phyloP scores from a whole-genome alignment of 257 asterid species.

The Mentha longifolia region DNA sequence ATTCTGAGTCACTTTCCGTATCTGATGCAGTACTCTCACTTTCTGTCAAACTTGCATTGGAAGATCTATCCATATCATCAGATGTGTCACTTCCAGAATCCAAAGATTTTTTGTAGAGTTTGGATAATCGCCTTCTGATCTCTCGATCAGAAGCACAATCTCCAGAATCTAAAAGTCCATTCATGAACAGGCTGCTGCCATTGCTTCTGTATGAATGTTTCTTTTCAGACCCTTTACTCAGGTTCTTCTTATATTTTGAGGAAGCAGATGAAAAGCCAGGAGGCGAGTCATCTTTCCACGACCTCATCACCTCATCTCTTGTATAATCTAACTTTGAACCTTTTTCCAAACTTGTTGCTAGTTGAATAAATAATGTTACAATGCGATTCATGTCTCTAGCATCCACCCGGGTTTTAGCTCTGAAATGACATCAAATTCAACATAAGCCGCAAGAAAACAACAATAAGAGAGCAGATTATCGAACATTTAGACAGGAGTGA shows the following conservation, averaged over 20 bases:
- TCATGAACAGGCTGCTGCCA: conserved; percentile 51
- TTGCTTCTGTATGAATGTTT: conserved; percentile 65
- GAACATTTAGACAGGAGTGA: neutral
- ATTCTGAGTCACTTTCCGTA: conserved; percentile 81
- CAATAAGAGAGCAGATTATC: conserved; percentile 14
- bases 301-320: conserved; percentile 60
- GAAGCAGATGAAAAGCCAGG: conserved; percentile 79
- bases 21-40: conserved; percentile 83
- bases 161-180: conserved; percentile 68
- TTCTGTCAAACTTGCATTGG: conserved; percentile 66
- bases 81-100: conserved; percentile 89
- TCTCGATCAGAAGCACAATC: conserved; percentile 92
- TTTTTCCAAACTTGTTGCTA: conserved; percentile 81
- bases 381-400: conserved; percentile 68
- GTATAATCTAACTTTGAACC: conserved; percentile 56
- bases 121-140: conserved; percentile 82
- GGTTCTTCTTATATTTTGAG: conserved; percentile 69
- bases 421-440: conserved; percentile 43
- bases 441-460: conserved; percentile 20
- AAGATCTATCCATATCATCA: conserved; percentile 74
- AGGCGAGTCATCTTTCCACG: conserved; percentile 77
- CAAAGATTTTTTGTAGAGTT: conserved; percentile 71
- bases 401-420: conserved; percentile 67
- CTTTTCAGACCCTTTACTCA: conserved; percentile 62
- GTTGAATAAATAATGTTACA: conserved; percentile 71